phyloP scores from a whole-genome alignment of 768 basidiomycete species.

The Mycena galopus region DNA sequence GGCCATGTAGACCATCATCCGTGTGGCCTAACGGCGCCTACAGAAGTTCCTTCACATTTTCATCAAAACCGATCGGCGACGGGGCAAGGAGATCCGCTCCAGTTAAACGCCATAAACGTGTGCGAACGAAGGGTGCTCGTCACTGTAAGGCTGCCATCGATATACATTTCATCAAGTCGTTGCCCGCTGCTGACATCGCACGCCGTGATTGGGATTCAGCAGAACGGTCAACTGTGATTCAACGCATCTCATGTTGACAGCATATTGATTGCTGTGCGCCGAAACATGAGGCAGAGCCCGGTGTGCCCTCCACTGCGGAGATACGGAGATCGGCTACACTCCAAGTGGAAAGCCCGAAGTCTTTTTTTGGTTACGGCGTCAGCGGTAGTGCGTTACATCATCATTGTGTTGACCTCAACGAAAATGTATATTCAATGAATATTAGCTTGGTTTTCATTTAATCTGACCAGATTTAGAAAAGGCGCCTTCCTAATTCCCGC shows the following conservation, averaged over 20 bases:
- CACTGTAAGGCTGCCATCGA: not conserved
- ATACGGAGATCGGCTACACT: no score
- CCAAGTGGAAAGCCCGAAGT: no score
- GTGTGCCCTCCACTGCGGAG: no score
- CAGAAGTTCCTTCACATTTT: not conserved
- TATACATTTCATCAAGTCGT: not conserved
- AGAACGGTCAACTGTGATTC: not conserved
- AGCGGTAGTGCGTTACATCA: no score
- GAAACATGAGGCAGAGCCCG: not conserved
- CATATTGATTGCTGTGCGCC: not conserved
- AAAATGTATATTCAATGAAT: no score
- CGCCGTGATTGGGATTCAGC: not conserved
- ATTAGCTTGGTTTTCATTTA: no score
- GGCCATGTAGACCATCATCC: no score
- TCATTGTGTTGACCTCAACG: no score
- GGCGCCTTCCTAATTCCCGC: not conserved
- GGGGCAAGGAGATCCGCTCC: no score
- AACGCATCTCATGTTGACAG: not conserved
- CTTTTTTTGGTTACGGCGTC: no score
- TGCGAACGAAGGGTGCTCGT: not conserved
- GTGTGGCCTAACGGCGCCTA: not conserved
- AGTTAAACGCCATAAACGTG: no score
- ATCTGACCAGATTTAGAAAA: not conserved
- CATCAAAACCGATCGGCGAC: not conserved
- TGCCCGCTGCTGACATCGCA: not conserved